Evolutionary conservation across 2,329 filamentous ascomycete species (phyloP).

Genomic region (Penicillium sp.): DNA sequence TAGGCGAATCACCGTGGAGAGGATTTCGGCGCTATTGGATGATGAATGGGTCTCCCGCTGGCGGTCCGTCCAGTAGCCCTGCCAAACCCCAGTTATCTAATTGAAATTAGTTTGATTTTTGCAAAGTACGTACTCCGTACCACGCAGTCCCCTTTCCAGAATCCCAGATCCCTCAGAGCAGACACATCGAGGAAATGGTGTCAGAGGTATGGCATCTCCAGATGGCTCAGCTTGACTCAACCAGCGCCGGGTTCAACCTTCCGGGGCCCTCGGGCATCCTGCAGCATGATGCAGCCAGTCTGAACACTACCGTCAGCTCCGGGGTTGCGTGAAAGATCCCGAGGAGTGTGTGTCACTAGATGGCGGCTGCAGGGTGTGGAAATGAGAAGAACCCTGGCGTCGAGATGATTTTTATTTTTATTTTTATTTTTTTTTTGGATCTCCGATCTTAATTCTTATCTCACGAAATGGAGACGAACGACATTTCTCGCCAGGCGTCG

Average conservation of each 20-base stretch:
- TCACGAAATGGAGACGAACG: neutral
- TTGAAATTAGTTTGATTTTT: constrained; percentile 1
- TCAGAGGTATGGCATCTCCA: constrained; percentile 9
- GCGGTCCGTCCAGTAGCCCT: constrained; percentile 29
- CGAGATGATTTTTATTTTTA: no score
- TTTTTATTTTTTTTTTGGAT: constrained; percentile 10
- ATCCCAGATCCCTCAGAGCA: neutral
- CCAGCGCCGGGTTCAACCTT: constrained; percentile 3
- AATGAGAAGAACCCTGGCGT: neutral
- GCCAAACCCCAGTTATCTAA: constrained; percentile 19
- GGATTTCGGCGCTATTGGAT: constrained; percentile 22
- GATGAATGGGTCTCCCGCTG: constrained; percentile 15
- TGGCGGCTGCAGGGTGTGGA: constrained; percentile 16
- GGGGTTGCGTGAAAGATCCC: constrained; percentile 15
- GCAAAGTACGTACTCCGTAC: constrained; percentile 4
- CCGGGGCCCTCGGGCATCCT: constrained; percentile 23
- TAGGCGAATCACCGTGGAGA: constrained; percentile 16
- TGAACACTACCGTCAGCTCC: constrained; percentile 20
- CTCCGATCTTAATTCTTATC: constrained; percentile 10
- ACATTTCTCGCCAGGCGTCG: neutral
- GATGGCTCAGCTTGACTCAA: constrained; percentile 7
- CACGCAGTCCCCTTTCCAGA: neutral
- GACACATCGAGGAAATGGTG: neutral
- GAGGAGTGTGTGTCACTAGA: neutral
- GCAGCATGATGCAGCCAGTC: constrained; percentile 25